Conservation (phyloP, 75 land plant species). For the Selaginella tamariscina region DNA sequence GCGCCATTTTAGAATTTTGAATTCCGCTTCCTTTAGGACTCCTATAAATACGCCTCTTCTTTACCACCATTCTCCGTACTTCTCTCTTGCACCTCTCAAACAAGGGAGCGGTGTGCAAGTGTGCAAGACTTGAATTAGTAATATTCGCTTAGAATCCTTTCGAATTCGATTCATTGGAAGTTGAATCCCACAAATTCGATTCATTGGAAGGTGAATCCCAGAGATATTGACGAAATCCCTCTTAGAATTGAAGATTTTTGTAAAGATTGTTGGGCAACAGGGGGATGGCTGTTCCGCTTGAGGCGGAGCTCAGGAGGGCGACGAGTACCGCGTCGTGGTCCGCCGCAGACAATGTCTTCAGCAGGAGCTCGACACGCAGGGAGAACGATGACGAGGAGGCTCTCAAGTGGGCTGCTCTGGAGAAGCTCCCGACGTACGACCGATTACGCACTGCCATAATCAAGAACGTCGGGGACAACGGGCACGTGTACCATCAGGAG, state of each 20-base stretch:
- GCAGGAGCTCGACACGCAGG: neutral
- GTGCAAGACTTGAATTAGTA: no score
- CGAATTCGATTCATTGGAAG: no score
- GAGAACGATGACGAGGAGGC: constrained; percentile 51
- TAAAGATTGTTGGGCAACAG: neutral
- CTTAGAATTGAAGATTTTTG: neutral
- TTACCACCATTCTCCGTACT: no score
- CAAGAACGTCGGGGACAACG: constrained; percentile 32
- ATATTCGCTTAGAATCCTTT: no score
- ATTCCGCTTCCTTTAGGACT: no score
- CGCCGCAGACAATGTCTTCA: neutral
- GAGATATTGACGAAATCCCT: no score
- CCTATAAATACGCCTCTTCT: no score
- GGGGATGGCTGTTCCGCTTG: neutral
- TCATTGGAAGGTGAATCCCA: no score
- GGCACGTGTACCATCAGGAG: constrained; percentile 24
- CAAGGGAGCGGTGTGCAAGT: no score
- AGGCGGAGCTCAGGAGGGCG: neutral
- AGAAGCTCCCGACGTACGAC: constrained; percentile 75
- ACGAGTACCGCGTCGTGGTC: neutral
- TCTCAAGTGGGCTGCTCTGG: constrained; percentile 70
- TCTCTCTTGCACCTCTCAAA: no score
- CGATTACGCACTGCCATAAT: constrained; percentile 52
- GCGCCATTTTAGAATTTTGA: no score
- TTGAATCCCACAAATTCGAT: no score